Base-by-base conservation (phyloP, 2,329 filamentous ascomycete genomes). In the Diaporthe caulivora region DNA sequence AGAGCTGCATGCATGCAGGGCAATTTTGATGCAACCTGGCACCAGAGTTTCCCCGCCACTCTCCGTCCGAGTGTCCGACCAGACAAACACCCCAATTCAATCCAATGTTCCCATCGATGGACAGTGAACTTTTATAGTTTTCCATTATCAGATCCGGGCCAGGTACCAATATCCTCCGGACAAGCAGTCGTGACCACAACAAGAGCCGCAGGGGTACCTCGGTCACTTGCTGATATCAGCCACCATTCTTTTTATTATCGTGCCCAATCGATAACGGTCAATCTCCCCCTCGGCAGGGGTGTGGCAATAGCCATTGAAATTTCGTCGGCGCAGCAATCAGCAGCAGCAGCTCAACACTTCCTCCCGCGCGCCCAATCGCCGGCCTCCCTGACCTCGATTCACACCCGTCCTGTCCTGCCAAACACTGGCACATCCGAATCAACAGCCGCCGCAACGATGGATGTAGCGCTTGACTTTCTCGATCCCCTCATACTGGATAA, bases 401-500 rank as follows among this genome's bases (percentile, higher is more conserved):
- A 34, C 29, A n/a, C 44, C 10, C n/a, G n/a, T 34, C 21, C 29
- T 5, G n/a, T n/a, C 44, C 44, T 65, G 44, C 37, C 34, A 34
- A 13, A 40, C 60, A 24, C 42, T 21, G 13, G 21, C 6, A n/a
- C n/a, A 17, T 40, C 60, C 37, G 7, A 65, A 34, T 42, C 49
- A 26, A 37, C 34, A n/a, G n/a, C 17, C 31, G 44, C 31, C 72
- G 31, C 65, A 34, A 75, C 42, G 64, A 85, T 85, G 84, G 84
- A 85, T 73, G 77, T 78, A 65, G 80, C 81, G 24, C 82, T 85
- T 72, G 84, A 85, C 69, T 65, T 85, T 54, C 80, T 84, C 75
- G 84, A 85, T 78, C 83, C 82, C 49, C 78, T 85, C 68, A 76
- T 85, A 71, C 78, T 84, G 71, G 84, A 85, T 76, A 80, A 81